These are phyloP conservation scores for Alternaria postmessia DNA, from an alignment of 2,329 filamentous ascomycete species.

Conservation along the genomic window DNA sequence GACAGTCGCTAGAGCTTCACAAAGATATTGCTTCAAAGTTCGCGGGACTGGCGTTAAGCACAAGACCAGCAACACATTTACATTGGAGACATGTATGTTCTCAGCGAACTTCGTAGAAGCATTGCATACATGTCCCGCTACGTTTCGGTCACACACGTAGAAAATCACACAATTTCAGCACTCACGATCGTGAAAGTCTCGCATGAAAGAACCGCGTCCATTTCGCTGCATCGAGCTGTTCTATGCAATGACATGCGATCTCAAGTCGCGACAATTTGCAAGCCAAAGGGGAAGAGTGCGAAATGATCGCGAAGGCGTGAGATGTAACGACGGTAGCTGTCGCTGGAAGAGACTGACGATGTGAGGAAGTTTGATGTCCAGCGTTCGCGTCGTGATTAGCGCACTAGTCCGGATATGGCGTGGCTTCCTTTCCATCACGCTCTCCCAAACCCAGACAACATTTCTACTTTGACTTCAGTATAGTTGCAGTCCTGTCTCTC, in stretches of 20 bases:
- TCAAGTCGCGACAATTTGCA: background rate
- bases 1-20: background rate
- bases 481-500: background rate
- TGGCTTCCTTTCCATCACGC: background rate
- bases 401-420: slow-evolving; percentile 1
- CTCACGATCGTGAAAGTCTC: background rate
- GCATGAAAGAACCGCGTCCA: background rate
- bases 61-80: background rate
- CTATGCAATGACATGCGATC: background rate
- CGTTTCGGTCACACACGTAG: background rate
- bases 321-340: background rate
- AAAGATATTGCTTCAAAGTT: background rate
- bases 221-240: background rate
- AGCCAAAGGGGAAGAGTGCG: background rate
- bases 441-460: background rate
- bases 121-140: background rate
- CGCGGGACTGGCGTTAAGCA: background rate
- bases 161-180: background rate
- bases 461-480: background rate
- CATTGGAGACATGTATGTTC: background rate
- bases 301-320: background rate
- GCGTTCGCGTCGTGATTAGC: background rate
- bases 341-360: background rate
- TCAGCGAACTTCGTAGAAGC: background rate
- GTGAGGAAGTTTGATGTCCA: background rate